Conservation (phyloP, 441 rosid species). For the Corymbia calophylla region DNA sequence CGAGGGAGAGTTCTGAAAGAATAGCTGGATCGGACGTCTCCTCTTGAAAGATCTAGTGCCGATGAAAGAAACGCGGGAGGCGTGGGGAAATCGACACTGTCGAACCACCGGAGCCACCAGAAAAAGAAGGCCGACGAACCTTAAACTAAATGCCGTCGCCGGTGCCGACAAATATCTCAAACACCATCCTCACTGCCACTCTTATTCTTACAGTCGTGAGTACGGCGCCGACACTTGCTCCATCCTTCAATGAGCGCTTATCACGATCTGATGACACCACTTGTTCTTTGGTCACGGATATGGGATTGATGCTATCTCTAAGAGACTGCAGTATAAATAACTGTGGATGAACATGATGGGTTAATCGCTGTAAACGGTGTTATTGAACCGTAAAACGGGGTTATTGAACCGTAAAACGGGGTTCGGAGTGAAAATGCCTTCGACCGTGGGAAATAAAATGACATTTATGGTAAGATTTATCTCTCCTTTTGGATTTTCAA, state of each 20-base stretch:
- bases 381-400: neutral
- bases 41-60: neutral
- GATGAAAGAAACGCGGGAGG: neutral
- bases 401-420: neutral
- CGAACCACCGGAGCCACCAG: neutral
- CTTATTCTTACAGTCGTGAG: neutral
- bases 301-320: neutral
- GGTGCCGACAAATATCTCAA: neutral
- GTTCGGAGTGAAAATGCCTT: accelerated
- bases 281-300: neutral
- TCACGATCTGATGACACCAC: neutral
- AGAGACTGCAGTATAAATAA: neutral
- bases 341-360: neutral
- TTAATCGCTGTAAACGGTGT: neutral
- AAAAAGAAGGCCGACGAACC: neutral
- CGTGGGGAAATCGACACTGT: neutral
- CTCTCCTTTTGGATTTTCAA: neutral
- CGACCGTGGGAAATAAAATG: neutral
- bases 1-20: neutral
- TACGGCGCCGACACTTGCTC: neutral
- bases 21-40: neutral
- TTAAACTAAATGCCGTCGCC: neutral
- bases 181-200: neutral
- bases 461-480: neutral
- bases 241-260: neutral